Percentiles rank a stretch among this genome's conserved stretches.
phyloP scores from a whole-genome alignment of 345 rosid species.

The Linum trigynum region DNA sequence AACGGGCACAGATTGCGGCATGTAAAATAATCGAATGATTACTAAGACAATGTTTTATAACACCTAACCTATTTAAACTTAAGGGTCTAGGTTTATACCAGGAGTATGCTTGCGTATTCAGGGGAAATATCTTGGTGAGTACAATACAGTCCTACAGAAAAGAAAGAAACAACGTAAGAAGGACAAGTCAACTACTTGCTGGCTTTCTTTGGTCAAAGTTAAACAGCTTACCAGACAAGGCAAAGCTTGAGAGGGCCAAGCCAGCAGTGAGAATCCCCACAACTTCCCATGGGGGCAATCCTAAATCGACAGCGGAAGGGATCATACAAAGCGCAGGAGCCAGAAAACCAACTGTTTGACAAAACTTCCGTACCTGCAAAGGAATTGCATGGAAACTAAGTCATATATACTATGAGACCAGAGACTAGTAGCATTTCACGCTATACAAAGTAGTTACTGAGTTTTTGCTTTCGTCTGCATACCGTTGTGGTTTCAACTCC shows the following conservation, averaged over 20 bases:
- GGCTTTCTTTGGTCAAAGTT: neutral
- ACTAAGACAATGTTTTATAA: too few species aligned
- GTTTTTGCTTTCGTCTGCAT: conserved; percentile 10
- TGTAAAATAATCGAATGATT: too few species aligned
- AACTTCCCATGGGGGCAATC: conserved; percentile 87
- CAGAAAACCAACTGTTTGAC: conserved; percentile 82
- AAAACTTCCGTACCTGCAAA: conserved; percentile 78
- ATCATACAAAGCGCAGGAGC: conserved; percentile 89
- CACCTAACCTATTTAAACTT: neutral
- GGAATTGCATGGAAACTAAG: conserved; percentile 4
- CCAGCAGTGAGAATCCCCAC: conserved; percentile 82
- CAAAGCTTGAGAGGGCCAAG: conserved; percentile 85
- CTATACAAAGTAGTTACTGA: conserved; percentile 4
- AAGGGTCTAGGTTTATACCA: conserved; percentile 40
- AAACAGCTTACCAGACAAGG: conserved; percentile 60
- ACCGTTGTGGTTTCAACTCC: conserved; percentile 85
- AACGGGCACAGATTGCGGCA: too few species aligned
- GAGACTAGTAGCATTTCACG: conserved; percentile 2
- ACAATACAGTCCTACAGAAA: conserved; percentile 63
- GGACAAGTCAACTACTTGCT: neutral
- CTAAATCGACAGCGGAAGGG: conserved; percentile 74
- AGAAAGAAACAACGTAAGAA: neutral
- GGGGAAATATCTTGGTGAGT: conserved; percentile 97
- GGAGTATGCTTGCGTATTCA: conserved; percentile 83
- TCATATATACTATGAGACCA: neutral